Conservation (phyloP, 2,329 filamentous ascomycete genomes). For the Raffaelea albimanens region DNA sequence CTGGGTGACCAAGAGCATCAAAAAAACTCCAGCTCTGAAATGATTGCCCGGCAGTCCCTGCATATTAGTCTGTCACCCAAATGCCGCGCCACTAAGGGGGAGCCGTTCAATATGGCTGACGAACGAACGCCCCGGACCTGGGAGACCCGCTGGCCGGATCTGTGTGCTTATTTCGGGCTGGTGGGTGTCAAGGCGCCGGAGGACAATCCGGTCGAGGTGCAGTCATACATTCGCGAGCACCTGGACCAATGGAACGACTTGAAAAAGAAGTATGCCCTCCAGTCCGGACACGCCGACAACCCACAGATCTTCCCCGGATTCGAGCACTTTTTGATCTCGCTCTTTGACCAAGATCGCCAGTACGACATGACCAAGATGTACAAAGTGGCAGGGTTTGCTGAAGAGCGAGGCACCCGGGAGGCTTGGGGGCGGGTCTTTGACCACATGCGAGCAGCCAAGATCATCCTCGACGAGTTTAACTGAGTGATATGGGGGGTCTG, state of each 20-base stretch:
- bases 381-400: slow-evolving; percentile 25
- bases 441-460: slow-evolving; percentile 16
- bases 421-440: slow-evolving; percentile 33
- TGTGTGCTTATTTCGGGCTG: slow-evolving; percentile 16
- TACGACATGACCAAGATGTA: slow-evolving; percentile 34
- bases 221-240: slow-evolving; percentile 23
- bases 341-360: slow-evolving; percentile 34
- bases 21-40: slow-evolving; percentile 29
- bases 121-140: slow-evolving; percentile 12
- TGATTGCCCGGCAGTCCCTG: slow-evolving; percentile 21
- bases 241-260: slow-evolving; percentile 20
- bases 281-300: slow-evolving; percentile 26
- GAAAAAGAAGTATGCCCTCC: slow-evolving; percentile 25
- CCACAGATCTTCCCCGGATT: slow-evolving; percentile 25
- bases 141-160: slow-evolving; percentile 17
- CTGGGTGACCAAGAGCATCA: slow-evolving; percentile 27
- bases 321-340: slow-evolving; percentile 30
- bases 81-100: slow-evolving; percentile 12
- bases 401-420: slow-evolving; percentile 26
- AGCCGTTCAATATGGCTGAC: slow-evolving; percentile 17
- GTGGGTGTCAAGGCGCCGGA: slow-evolving; percentile 15
- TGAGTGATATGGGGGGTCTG: neutral
- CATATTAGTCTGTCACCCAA: slow-evolving; percentile 10
- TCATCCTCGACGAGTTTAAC: slow-evolving; percentile 3
- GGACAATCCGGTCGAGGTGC: slow-evolving; percentile 21